phyloP scores from a whole-genome alignment of 345 rosid genomes.

The Brassica cretica region DNA sequence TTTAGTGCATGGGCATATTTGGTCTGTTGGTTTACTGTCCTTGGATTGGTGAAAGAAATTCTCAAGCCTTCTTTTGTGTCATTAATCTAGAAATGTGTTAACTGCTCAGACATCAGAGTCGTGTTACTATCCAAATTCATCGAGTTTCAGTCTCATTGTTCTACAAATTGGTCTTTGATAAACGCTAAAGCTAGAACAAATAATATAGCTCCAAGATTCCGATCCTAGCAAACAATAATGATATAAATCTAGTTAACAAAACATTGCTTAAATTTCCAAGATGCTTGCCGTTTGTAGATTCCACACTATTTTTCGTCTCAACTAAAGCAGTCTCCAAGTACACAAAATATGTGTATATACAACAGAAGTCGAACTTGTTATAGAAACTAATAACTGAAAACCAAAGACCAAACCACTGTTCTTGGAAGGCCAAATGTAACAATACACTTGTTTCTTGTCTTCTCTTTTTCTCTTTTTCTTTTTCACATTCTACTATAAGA shows the following conservation, averaged over 20 bases:
- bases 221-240: not conserved
- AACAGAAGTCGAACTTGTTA: constrained; percentile 7
- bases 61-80: not conserved
- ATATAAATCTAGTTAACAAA: not conserved
- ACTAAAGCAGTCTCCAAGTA: not conserved
- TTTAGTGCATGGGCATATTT: not conserved
- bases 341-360: constrained; percentile 6
- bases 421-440: constrained; percentile 35
- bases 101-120: not conserved
- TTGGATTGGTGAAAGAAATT: constrained; percentile 4
- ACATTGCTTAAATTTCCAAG: constrained; percentile 9
- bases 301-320: not conserved
- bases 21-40: not conserved
- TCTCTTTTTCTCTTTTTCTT: constrained; percentile 9
- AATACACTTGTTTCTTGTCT: constrained; percentile 13
- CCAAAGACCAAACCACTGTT: constrained; percentile 28
- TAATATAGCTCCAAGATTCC: not conserved
- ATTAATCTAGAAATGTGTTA: not conserved
- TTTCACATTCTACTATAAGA: constrained; percentile 33
- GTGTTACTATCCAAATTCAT: not conserved
- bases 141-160: not conserved
- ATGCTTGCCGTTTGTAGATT: not conserved
- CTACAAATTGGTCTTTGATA: not conserved
- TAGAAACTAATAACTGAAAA: not conserved
- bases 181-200: not conserved